Evolutionary conservation across 2,329 filamentous ascomycete genomes (phyloP).

Genomic region (Apiospora pterosperma): DNA sequence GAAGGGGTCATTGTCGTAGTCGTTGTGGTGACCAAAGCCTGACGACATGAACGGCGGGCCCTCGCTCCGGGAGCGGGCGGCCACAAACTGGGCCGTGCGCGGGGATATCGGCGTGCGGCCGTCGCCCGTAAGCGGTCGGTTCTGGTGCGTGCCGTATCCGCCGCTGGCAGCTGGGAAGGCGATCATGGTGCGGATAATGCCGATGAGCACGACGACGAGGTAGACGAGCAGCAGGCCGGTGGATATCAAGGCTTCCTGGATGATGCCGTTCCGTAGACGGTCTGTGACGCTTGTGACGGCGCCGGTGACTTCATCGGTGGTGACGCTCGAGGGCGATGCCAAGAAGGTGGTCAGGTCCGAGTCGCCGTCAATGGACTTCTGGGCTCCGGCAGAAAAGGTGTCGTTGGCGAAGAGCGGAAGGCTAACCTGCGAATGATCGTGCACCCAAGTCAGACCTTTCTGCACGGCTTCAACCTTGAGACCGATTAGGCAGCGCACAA

Average conservation of each 20-base stretch:
- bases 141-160: neutral
- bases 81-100: neutral
- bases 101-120: slow-evolving; percentile 10
- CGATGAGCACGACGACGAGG: slow-evolving; percentile 72
- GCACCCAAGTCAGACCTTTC: slow-evolving; percentile 89
- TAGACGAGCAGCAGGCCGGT: slow-evolving; percentile 72
- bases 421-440: slow-evolving; percentile 77
- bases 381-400: slow-evolving; percentile 78
- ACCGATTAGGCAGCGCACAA: slow-evolving; percentile 83
- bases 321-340: slow-evolving; percentile 67
- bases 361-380: slow-evolving; percentile 55
- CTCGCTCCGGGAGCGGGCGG: neutral
- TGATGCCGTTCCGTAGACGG: slow-evolving; percentile 64
- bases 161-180: slow-evolving; percentile 7
- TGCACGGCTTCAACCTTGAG: slow-evolving; percentile 84
- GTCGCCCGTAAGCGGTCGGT: slow-evolving; percentile 6
- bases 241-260: slow-evolving; percentile 78
- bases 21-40: too few relatives aligned
- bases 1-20: neutral
- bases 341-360: slow-evolving; percentile 67
- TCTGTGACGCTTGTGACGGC: slow-evolving; percentile 69
- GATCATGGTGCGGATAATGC: slow-evolving; percentile 58
- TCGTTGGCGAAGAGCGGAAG: slow-evolving; percentile 77
- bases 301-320: slow-evolving; percentile 77
- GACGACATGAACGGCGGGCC: neutral